These are phyloP conservation scores for Pyricularia grisea DNA, from an alignment of 2,329 filamentous ascomycete species.

Conservation along the genomic window DNA sequence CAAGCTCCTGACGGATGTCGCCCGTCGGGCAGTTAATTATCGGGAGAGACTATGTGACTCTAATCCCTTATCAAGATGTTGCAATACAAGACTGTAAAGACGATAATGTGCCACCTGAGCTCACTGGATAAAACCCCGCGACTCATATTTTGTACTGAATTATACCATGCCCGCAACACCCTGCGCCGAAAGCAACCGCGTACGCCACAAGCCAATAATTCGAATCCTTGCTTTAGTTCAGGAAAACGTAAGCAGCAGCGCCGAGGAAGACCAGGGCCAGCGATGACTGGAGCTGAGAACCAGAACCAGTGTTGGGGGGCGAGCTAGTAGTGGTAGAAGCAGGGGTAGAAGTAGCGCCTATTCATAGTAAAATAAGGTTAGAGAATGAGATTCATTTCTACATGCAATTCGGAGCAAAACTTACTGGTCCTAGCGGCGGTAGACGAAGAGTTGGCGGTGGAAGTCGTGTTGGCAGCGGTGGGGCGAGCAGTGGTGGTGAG, in stretches of 20 bases:
- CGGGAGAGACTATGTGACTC: not conserved
- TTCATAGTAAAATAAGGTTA: not conserved
- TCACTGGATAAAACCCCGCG: not conserved
- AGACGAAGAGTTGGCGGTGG: not conserved
- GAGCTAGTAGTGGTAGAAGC: not conserved
- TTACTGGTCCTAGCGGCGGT: not conserved
- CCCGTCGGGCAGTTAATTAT: not conserved
- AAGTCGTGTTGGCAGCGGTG: not conserved
- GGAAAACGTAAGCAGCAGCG: conserved; percentile 2
- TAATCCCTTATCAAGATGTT: not conserved
- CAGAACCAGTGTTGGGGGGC: not conserved
- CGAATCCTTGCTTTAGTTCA: conserved; percentile 1
- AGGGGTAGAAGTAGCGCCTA: not conserved
- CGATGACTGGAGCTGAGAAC: conserved; percentile 1
- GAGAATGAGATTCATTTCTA: not conserved
- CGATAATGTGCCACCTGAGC: not conserved
- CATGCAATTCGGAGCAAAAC: not conserved
- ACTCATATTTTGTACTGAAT: not conserved
- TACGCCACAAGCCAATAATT: not conserved
- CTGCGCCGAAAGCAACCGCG: not conserved
- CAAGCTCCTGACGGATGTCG: not conserved
- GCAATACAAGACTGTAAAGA: not conserved
- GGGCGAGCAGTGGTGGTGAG: not conserved
- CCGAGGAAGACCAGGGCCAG: conserved; percentile 3
- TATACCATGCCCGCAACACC: not conserved